phyloP scores from a whole-genome alignment of 202 grass and related monocot species.

The Schoenoplectus tabernaemontani region DNA sequence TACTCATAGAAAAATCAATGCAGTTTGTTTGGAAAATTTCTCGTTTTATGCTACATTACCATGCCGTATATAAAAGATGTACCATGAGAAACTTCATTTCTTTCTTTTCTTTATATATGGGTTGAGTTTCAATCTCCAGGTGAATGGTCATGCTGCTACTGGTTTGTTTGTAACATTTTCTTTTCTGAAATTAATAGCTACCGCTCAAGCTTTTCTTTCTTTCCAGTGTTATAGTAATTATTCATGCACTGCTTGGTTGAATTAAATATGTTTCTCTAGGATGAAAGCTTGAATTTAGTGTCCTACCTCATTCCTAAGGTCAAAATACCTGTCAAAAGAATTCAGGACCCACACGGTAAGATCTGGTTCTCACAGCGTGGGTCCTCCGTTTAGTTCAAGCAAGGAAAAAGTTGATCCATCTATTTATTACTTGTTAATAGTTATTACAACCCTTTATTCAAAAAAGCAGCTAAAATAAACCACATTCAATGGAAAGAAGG shows the following conservation, averaged over 20 bases:
- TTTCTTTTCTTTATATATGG: not conserved
- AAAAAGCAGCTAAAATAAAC: too few species aligned
- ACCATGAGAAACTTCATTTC: not conserved
- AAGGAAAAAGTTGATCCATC: not conserved
- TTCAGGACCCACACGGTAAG: slow-evolving; percentile 3
- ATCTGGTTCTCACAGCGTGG: slow-evolving; percentile 5
- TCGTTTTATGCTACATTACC: not conserved
- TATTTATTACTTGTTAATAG: not conserved
- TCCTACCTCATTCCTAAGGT: not conserved
- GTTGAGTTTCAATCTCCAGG: not conserved
- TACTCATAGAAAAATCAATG: not conserved
- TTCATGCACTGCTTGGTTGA: not conserved
- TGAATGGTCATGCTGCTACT: not conserved
- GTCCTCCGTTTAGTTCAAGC: not conserved
- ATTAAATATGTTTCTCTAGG: not conserved
- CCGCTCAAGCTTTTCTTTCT: not conserved
- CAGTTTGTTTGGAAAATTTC: not conserved
- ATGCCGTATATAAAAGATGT: not conserved
- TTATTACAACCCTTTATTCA: not conserved
- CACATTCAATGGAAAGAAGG: too few species aligned
- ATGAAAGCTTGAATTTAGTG: not conserved
- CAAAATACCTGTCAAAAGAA: not conserved
- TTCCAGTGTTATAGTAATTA: slow-evolving; percentile 1
- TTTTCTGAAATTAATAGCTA: not conserved
- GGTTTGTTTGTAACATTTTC: slow-evolving; percentile 4